These are phyloP conservation scores for Whalleya microplaca DNA, from an alignment of 2,329 filamentous ascomycete genomes.

Conservation along the genomic window DNA sequence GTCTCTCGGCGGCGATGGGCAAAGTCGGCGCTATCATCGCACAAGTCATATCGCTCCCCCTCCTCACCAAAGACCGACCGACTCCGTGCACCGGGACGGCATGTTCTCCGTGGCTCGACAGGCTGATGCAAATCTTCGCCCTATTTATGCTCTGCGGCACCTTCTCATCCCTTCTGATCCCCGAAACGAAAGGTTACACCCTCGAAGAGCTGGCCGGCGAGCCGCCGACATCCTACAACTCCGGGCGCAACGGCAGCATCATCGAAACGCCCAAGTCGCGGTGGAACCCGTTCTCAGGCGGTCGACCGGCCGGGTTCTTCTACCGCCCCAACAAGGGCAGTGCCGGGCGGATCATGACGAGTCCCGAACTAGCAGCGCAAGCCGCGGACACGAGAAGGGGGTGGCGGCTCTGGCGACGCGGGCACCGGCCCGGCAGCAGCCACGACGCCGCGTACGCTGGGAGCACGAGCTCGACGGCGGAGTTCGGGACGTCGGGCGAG, in stretches of 20 bases:
- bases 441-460: slow-evolving; percentile 17
- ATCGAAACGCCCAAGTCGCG: slow-evolving; percentile 37
- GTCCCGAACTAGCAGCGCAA: slow-evolving; percentile 42
- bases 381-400: slow-evolving; percentile 22
- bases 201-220: slow-evolving; percentile 74
- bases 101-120: slow-evolving; percentile 66
- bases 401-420: slow-evolving; percentile 25
- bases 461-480: slow-evolving; percentile 34
- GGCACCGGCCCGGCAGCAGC: slow-evolving; percentile 3
- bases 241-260: slow-evolving; percentile 55
- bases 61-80: slow-evolving; percentile 60
- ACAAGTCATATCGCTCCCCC: slow-evolving; percentile 66
- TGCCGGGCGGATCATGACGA: slow-evolving; percentile 47
- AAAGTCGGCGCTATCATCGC: slow-evolving; percentile 72
- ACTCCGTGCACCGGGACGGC: slow-evolving; percentile 51
- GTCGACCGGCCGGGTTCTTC: slow-evolving; percentile 54
- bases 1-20: slow-evolving; percentile 67
- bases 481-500: slow-evolving; percentile 22
- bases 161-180: slow-evolving; percentile 71
- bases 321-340: slow-evolving; percentile 44
- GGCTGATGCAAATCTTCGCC: slow-evolving; percentile 77
- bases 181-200: slow-evolving; percentile 75
- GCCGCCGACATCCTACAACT: slow-evolving; percentile 61
- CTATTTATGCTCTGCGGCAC: slow-evolving; percentile 79
- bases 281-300: slow-evolving; percentile 55